These are phyloP conservation scores for Euphorbia tirucalli DNA, from an alignment of 345 rosid species.

Conservation along the genomic window DNA sequence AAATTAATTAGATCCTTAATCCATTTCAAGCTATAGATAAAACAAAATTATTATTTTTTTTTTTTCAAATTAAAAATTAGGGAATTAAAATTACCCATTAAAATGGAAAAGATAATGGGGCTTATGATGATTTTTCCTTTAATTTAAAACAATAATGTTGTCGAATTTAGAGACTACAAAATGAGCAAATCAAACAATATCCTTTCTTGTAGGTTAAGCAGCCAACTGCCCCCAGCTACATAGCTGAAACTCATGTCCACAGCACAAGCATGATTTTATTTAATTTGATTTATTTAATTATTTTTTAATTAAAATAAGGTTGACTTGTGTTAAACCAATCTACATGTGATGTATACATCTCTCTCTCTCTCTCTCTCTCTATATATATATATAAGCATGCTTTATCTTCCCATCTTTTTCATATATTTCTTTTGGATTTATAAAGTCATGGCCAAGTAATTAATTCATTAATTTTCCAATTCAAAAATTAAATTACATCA, in stretches of 20 bases:
- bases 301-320: not conserved
- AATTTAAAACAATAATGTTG: constrained; percentile 17
- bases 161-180: not conserved
- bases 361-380: no score
- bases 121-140: no score
- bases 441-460: not conserved
- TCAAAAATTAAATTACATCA: not conserved
- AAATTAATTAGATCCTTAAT: no score
- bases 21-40: no score
- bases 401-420: not conserved
- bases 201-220: constrained; percentile 35
- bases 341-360: constrained; percentile 6
- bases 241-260: not conserved
- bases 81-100: no score
- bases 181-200: constrained; percentile 13
- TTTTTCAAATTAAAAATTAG: no score
- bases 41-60: no score
- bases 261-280: constrained; percentile 4
- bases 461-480: not conserved
- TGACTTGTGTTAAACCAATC: constrained; percentile 18
- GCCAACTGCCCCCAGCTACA: constrained; percentile 23
- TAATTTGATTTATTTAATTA: not conserved
- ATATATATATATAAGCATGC: not conserved
- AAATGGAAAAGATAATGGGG: no score
- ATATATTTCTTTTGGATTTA: constrained; percentile 3